Evolutionary conservation across 768 basidiomycete species (phyloP).

Genomic region (Fistulinella prunicolor): DNA sequence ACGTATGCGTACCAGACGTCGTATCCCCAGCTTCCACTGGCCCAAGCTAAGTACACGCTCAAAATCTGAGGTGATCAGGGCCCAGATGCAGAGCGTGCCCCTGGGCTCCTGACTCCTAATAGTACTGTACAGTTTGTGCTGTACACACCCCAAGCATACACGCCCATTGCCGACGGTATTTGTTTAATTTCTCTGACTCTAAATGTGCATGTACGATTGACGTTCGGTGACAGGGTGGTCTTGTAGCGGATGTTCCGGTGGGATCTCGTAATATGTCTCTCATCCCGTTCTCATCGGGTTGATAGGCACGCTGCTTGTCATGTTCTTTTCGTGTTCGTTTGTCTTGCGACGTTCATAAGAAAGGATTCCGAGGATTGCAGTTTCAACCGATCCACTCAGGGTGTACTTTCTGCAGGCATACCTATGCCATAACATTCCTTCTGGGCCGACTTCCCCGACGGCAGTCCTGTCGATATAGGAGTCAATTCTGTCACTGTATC

Average conservation of each 20-base stretch:
- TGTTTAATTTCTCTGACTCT: too few relatives aligned
- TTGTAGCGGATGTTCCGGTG: constrained; percentile 23
- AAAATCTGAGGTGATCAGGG: constrained; percentile 58
- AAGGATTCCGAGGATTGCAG: too few relatives aligned
- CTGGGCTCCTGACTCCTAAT: constrained; percentile 53
- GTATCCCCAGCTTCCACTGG: constrained; percentile 50
- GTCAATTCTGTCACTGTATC: too few relatives aligned
- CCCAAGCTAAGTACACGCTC: constrained; percentile 56
- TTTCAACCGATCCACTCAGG: too few relatives aligned
- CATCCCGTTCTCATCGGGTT: constrained; percentile 14
- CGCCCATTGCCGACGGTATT: constrained; percentile 42
- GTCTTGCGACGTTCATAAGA: constrained; percentile 7
- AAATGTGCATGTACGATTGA: too few relatives aligned
- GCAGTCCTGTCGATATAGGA: too few relatives aligned
- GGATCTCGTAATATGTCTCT: constrained; percentile 16
- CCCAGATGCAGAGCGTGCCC: constrained; percentile 40
- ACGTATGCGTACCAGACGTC: constrained; percentile 50
- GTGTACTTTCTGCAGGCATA: too few relatives aligned
- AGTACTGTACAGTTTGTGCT: constrained; percentile 52
- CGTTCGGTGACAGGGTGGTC: too few relatives aligned
- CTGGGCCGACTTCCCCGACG: too few relatives aligned
- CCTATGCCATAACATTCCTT: too few relatives aligned
- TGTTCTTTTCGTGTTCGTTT: constrained; percentile 15
- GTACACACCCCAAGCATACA: constrained; percentile 52
- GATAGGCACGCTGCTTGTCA: constrained; percentile 19